Conservation (phyloP, 495 filamentous ascomycete genomes). For the Tuber indicum region DNA sequence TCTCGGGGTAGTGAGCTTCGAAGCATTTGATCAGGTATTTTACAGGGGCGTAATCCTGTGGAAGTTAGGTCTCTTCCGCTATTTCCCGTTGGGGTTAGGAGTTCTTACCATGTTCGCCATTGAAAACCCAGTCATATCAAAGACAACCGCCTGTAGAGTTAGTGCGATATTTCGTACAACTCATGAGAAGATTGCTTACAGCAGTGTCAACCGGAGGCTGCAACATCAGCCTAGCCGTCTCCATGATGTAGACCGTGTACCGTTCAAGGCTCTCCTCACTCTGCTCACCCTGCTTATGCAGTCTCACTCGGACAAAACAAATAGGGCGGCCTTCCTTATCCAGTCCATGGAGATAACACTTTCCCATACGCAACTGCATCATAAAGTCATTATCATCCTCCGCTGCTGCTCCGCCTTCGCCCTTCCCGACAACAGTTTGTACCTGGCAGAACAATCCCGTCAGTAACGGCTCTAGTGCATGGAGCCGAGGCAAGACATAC, state of each 20-base stretch:
- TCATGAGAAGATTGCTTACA: constrained; percentile 51
- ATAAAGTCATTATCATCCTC: constrained; percentile 74
- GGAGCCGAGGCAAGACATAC: constrained; percentile 51
- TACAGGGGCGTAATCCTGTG: constrained; percentile 83
- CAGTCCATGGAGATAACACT: constrained; percentile 83
- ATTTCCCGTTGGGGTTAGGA: not conserved
- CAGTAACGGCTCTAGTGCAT: not conserved
- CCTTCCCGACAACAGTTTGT: constrained; percentile 72
- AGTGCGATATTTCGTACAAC: constrained; percentile 39
- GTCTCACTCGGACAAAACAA: constrained; percentile 72
- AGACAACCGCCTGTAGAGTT: constrained; percentile 55
- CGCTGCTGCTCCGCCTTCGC: constrained; percentile 61
- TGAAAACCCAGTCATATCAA: constrained; percentile 91
- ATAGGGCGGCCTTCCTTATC: constrained; percentile 83
- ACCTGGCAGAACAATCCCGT: constrained; percentile 22
- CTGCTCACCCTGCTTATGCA: constrained; percentile 79
- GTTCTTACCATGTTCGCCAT: constrained; percentile 82
- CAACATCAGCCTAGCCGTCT: constrained; percentile 80
- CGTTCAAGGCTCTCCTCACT: constrained; percentile 69
- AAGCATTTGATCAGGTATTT: constrained; percentile 99
- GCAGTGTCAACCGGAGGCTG: constrained; percentile 79
- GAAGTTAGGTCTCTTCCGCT: constrained; percentile 25
- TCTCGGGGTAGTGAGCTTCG: constrained; percentile 97
- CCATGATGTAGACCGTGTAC: constrained; percentile 90
- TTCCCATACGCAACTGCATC: constrained; percentile 79